Percentiles rank a stretch among this genome's conserved stretches.
phyloP scores from a whole-genome alignment of 2,329 filamentous ascomycete species.

The Penicillium expansum region DNA sequence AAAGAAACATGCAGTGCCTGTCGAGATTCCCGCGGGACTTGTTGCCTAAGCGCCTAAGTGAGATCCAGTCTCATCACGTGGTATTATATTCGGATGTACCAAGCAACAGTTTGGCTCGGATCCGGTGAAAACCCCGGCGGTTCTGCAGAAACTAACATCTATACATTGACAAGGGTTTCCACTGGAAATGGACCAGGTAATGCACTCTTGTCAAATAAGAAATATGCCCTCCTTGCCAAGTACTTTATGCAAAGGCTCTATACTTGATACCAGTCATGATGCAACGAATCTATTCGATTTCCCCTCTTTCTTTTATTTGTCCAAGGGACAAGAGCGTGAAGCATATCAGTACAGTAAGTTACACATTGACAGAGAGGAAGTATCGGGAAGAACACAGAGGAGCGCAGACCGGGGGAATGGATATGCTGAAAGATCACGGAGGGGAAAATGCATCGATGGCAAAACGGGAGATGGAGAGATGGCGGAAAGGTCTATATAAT shows the following conservation, averaged over 20 bases:
- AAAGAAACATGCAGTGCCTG: no score
- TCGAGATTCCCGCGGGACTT: no score
- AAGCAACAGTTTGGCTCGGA: no score
- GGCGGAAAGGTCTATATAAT: conserved; percentile 24
- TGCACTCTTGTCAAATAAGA: neutral
- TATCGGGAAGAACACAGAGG: conserved; percentile 15
- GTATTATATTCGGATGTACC: no score
- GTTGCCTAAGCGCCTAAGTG: no score
- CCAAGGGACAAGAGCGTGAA: conserved; percentile 14
- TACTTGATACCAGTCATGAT: conserved; percentile 4
- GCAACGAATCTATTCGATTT: conserved; percentile 31
- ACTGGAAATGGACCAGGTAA: neutral
- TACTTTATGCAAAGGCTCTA: neutral
- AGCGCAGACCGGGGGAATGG: conserved; percentile 24
- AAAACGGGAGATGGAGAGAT: conserved; percentile 15
- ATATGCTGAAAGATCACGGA: conserved; percentile 22
- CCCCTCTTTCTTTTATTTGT: conserved; percentile 17
- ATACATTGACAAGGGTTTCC: neutral
- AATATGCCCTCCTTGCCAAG: neutral
- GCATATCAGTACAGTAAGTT: conserved; percentile 33
- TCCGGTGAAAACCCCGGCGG: no score
- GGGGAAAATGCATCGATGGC: conserved; percentile 13
- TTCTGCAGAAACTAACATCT: neutral
- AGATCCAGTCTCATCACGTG: no score
- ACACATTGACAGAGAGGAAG: conserved; percentile 18